Percentiles rank a stretch among this genome's conserved stretches.
These are phyloP conservation scores for Suhomyces maxii DNA, from an alignment of 1,139 yeast genomes.

Conservation along the genomic window DNA sequence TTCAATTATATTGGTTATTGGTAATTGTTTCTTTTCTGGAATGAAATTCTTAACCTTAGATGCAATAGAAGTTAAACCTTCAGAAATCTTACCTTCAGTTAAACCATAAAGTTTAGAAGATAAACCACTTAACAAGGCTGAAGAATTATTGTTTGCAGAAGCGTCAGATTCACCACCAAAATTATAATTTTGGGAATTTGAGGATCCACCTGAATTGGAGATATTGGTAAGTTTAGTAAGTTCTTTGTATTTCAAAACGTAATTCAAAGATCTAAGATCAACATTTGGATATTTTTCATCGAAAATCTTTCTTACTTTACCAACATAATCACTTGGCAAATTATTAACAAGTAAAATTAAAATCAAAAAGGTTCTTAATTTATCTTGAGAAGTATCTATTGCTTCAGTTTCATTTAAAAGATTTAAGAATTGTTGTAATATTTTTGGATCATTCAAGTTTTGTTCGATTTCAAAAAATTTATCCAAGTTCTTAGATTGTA, in stretches of 20 bases:
- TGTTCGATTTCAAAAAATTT: constrained; percentile 94
- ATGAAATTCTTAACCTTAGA: constrained; percentile 83
- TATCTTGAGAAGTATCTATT: constrained; percentile 66
- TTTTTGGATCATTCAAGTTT: constrained; percentile 59
- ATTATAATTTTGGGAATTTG: constrained; percentile 18
- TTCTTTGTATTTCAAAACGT: constrained; percentile 80
- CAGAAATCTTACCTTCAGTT: constrained; percentile 77
- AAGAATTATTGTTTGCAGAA: constrained; percentile 28
- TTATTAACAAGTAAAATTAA: constrained; percentile 55
- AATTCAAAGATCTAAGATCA: constrained; percentile 64
- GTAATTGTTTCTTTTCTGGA: constrained; percentile 85
- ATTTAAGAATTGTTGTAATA: constrained; percentile 59
- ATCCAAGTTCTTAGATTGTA: constrained; percentile 83
- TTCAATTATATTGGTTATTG: constrained; percentile 87
- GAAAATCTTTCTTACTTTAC: constrained; percentile 66
- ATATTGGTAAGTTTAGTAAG: constrained; percentile 65
- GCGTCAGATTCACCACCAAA: constrained; percentile 15
- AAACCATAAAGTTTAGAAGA: constrained; percentile 77
- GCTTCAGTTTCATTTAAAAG: constrained; percentile 44
- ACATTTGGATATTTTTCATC: constrained; percentile 52
- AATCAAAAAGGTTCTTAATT: constrained; percentile 82
- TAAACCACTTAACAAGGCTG: constrained; percentile 74
- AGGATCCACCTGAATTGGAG: constrained; percentile 28
- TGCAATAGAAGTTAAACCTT: constrained; percentile 83
- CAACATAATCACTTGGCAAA: constrained; percentile 60